Percentiles rank a stretch among this genome's conserved stretches.
Evolutionary conservation across 176 grass and related monocot species (phyloP).

Genomic region (Tuctoria greenei): DNA sequence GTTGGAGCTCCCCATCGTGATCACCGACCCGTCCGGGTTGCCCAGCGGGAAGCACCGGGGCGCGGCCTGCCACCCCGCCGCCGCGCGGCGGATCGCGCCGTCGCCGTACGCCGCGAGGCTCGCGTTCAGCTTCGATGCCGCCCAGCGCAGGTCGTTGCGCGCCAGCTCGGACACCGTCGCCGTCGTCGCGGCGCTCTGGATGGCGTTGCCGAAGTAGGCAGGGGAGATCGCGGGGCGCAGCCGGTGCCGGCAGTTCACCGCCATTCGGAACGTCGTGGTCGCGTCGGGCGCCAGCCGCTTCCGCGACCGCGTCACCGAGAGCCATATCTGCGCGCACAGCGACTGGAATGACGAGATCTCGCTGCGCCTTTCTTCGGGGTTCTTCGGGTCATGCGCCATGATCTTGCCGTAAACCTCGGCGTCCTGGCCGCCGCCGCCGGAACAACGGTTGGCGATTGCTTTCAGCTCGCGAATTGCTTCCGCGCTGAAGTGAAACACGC

Average conservation of each 20-base stretch:
- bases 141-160: conserved; percentile 56
- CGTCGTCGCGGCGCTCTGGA: conserved; percentile 79
- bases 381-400: conserved; percentile 52
- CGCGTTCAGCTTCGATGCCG: conserved; percentile 59
- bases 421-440: neutral
- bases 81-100: conserved; percentile 43
- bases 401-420: conserved; percentile 86
- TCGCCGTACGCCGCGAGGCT: conserved; percentile 60
- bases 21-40: conserved; percentile 84
- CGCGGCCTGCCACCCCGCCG: conserved; percentile 71
- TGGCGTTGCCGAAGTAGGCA: conserved; percentile 93
- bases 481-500: conserved; percentile 78
- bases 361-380: neutral
- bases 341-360: conserved; percentile 91
- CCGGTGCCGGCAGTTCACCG: conserved; percentile 92
- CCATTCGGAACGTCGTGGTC: conserved; percentile 78
- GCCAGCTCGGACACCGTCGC: conserved; percentile 70
- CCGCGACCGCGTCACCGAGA: conserved; percentile 66
- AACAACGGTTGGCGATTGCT: conserved; percentile 48
- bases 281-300: conserved; percentile 49
- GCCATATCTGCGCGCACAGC: conserved; percentile 79
- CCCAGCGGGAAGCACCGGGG: conserved; percentile 90
- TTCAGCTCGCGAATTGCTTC: conserved; percentile 68
- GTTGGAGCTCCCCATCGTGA: conserved; percentile 95
- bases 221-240: conserved; percentile 57